Evolutionary conservation across 805 yeast species (phyloP).

Genomic region (Candida incommunis): DNA sequence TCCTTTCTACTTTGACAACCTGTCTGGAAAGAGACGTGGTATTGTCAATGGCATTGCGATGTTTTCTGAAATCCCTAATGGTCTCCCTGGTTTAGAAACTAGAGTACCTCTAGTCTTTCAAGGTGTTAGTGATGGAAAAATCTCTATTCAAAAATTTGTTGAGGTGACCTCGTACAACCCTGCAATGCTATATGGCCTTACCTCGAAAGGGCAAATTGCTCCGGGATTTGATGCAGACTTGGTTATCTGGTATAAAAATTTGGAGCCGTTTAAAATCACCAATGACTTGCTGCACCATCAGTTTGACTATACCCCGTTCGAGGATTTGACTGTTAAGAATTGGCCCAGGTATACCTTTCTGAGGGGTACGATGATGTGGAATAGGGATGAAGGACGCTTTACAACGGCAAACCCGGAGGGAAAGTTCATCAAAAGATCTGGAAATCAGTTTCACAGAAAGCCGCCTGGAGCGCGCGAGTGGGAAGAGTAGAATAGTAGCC

Average conservation of each 20-base stretch:
- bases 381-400: not conserved
- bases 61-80: slow-evolving; percentile 29
- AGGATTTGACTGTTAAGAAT: slow-evolving; percentile 27
- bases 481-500: not conserved
- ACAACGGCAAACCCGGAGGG: not conserved
- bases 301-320: slow-evolving; percentile 15
- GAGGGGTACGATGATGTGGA: not conserved
- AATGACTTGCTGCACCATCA: slow-evolving; percentile 12
- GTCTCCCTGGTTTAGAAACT: slow-evolving; percentile 30
- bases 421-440: not conserved
- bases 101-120: slow-evolving; percentile 26
- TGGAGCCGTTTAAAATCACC: not conserved
- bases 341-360: slow-evolving; percentile 34
- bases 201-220: slow-evolving; percentile 24
- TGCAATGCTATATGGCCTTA: slow-evolving; percentile 28
- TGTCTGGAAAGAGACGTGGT: slow-evolving; percentile 22
- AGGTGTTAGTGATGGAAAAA: slow-evolving; percentile 26
- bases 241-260: slow-evolving; percentile 25
- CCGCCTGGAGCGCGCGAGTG: not conserved
- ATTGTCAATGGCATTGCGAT: slow-evolving; percentile 23
- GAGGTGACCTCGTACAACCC: slow-evolving; percentile 30
- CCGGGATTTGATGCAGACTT: slow-evolving; percentile 26
- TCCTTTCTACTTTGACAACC: slow-evolving; percentile 25
- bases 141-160: slow-evolving; percentile 26
- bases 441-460: not conserved